Evolutionary conservation across 202 grass and related monocot species (phyloP).

Genomic region (Schoenoplectus triqueter): DNA sequence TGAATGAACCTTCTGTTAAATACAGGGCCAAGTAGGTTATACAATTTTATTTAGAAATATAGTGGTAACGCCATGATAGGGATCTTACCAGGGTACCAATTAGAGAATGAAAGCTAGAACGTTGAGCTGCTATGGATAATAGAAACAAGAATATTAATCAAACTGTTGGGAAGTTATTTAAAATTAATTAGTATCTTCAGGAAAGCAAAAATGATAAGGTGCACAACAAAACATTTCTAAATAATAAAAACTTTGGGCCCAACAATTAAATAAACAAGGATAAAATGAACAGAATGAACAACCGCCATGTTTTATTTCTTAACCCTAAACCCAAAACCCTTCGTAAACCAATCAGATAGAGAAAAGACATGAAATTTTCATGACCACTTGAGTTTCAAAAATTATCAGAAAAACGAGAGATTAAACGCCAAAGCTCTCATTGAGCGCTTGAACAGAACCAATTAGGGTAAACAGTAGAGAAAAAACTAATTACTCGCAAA

Average conservation of each 20-base stretch:
- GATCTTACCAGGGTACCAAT: neutral
- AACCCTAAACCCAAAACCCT: slow-evolving; percentile 19
- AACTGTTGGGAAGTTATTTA: neutral
- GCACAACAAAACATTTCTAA: neutral
- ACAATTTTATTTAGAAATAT: slow-evolving; percentile 8
- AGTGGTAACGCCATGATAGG: neutral
- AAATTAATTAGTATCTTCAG: neutral
- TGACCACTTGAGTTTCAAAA: slow-evolving; percentile 8
- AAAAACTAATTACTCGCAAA: neutral
- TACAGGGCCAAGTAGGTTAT: neutral
- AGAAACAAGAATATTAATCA: slow-evolving; percentile 11
- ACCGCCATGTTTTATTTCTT: neutral
- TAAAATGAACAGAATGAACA: neutral
- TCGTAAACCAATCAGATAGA: neutral
- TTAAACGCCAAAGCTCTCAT: neutral
- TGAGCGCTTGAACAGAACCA: neutral
- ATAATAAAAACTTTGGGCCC: neutral
- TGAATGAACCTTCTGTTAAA: neutral
- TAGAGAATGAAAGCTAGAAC: slow-evolving; percentile 9
- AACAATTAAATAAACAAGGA: slow-evolving; percentile 1
- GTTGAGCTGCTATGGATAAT: slow-evolving; percentile 21
- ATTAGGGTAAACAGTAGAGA: neutral
- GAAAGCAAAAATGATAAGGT: neutral
- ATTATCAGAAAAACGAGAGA: neutral
- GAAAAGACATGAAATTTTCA: neutral